Base-by-base conservation (phyloP, 352 stramenopile genomes). In the Globisporangium spinosum region DNA sequence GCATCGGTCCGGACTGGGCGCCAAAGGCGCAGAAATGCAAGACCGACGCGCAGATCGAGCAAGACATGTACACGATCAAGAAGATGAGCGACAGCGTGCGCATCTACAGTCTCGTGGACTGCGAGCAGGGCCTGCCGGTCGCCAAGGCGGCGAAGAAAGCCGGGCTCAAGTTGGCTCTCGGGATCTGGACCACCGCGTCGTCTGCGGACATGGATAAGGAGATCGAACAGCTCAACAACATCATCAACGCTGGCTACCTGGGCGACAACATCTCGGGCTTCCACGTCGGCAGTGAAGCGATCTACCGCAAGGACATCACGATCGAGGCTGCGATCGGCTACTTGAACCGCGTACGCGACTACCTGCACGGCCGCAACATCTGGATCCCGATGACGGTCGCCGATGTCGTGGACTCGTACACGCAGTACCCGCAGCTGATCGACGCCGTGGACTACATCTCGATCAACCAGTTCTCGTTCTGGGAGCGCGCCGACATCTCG, bases 401-500 rank as follows among this genome's bases (percentile, higher is more conserved):
- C 15, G 84, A 94, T 63, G 75, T 88, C 25, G 78, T 92, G 23
- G 81, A 91, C 70, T 76, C 81, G 27, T 94, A 91, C 75, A 77
- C 87, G 57, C 62, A 67, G n/a, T 84, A 93, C 62, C 78, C 67
- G 32, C 29, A 82, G 49, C 67, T 94, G 1, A 62, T 91, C 27
- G 70, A 89, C 22, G 82, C 79, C 0, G 82, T 91, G 2, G 86
- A 94, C 62, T 81, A 82, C 62, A 67, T 91, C 22, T 87, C 79
- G 22, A 76, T 90, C 43, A 94, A 93, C 75, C 80, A 94, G 70
- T 94, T 94, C 60, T 85, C 82, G 13, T 89, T 89, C 70, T 94
- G 86, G 86, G 84, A 92, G 54, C 58, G 64, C 5, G 64, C 61
- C 6, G 74, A 89, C 49, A 65, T 84, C 15, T 81, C 78, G 17